These are phyloP conservation scores for Corylus heterophylla DNA, from an alignment of 306 rosid species.

Conservation along the genomic window DNA sequence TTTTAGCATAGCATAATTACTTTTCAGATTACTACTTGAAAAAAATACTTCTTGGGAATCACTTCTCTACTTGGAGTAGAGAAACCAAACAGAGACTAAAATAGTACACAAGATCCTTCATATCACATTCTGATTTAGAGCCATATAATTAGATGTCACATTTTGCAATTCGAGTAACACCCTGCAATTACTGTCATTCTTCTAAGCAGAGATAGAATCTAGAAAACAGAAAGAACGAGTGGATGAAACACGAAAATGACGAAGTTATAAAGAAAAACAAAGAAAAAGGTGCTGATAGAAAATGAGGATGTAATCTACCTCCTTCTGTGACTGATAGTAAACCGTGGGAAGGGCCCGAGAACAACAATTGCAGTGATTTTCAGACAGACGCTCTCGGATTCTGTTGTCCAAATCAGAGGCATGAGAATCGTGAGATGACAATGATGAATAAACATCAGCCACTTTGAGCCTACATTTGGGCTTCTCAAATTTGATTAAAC, in stretches of 20 bases:
- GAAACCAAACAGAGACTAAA: not conserved
- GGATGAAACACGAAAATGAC: constrained; percentile 10
- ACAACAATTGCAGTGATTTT: constrained; percentile 83
- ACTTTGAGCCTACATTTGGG: constrained; percentile 84
- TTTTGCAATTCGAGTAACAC: constrained; percentile 4
- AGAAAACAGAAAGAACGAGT: constrained; percentile 21
- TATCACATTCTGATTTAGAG: not conserved
- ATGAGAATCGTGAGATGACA: constrained; percentile 41
- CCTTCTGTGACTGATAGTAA: constrained; percentile 89
- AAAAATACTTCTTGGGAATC: not conserved
- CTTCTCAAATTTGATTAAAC: constrained; percentile 88
- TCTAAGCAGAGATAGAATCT: constrained; percentile 20
- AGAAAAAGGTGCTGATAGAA: not conserved
- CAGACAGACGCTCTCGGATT: constrained; percentile 84
- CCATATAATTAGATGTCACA: not conserved
- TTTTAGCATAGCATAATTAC: not conserved
- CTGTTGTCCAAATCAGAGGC: constrained; percentile 74
- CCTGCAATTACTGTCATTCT: constrained; percentile 21
- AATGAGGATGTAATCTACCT: constrained; percentile 52
- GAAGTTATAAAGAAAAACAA: constrained; percentile 15
- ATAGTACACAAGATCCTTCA: too few species aligned
- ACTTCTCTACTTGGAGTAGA: not conserved
- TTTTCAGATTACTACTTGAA: not conserved
- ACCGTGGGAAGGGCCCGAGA: constrained; percentile 73
- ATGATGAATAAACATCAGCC: constrained; percentile 61